Evolutionary conservation across 2,329 filamentous ascomycete species (phyloP), one percentile per base, ranked within the genome.

Genomic region (Clonostachys solani): DNA sequence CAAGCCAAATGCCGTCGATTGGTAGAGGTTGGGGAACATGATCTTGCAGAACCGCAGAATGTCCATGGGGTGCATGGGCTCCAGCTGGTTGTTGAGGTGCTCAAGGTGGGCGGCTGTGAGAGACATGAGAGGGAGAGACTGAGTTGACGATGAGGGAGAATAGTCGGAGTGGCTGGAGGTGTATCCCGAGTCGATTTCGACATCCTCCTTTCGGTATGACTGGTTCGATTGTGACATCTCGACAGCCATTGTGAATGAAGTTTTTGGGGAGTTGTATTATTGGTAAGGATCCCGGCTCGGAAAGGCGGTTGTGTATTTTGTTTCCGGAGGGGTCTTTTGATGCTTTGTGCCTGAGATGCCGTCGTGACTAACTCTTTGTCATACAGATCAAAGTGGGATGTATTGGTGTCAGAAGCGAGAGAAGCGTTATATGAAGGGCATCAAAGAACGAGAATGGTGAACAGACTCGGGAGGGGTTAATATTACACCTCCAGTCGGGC

Each of bases 41-140:
- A 88, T 85, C 63, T 92, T 87, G 77, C 86, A 90, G 87, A 95
- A 96, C 71, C 84, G 86, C 51, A 99, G 81, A 59, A 97, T 87
- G 54, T 96, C 92, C 78, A 92, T 78, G 51, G 94, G 89, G 63
- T 92, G 83, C 67, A 97, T 87, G 62, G 85, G 81, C 67, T 94
- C 88, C 57, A 99, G 75, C 68, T 95, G 90, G 54, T 83, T 72
- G 77, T 99, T 99, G 65, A 99, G 79, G 68, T 92, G 92, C 60
- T 89, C 86, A 56, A 97, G 77, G 67, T 99, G 92, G 53, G 86
- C 81, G 65, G 87, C 87, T 55, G 89, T 92, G 74, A 99, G 90
- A 67, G 86, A 83, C 59, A 97, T 78, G 50, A 89, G 81, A 13
- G 92, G 87, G 17, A 92, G 76, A 54, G 53, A 62, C 34, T 61